Conservation (phyloP, 1,284 basidiomycete genomes). For the Trichosporon sp. region DNA sequence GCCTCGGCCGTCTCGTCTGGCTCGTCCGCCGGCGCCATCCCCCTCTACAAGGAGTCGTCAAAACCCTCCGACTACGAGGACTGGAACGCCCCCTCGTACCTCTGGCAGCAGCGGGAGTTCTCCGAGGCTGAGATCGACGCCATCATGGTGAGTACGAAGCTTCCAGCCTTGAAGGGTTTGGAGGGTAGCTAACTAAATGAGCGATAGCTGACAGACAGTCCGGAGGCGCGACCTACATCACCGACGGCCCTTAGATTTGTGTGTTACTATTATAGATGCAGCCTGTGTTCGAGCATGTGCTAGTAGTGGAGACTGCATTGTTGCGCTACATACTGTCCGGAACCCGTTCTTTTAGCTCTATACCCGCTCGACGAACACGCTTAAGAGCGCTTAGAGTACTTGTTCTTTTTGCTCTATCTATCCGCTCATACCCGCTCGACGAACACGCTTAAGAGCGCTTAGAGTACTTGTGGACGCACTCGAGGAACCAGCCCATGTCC, state of each 20-base stretch:
- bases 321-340: background rate
- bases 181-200: background rate
- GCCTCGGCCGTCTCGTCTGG: conserved; percentile 26
- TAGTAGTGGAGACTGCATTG: background rate
- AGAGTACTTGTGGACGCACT: conserved; percentile 79
- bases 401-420: background rate
- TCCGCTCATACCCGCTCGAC: background rate
- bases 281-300: background rate
- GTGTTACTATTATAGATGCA: background rate
- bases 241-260: conserved; percentile 1
- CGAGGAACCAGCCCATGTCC: conserved; percentile 80
- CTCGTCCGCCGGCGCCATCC: conserved; percentile 16
- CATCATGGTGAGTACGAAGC: conserved; percentile 59
- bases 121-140: conserved; percentile 71
- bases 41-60: conserved; percentile 27
- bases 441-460: background rate
- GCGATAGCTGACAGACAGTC: conserved; percentile 53
- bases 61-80: conserved; percentile 56
- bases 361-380: too few species aligned
- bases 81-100: conserved; percentile 70
- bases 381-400: too few species aligned
- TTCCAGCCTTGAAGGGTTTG: background rate
- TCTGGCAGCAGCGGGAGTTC: conserved; percentile 63
- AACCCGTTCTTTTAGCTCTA: background rate
- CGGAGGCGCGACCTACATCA: conserved; percentile 59